Evolutionary conservation across 2,329 filamentous ascomycete genomes (phyloP).

Genomic region (Fusarium sp.): DNA sequence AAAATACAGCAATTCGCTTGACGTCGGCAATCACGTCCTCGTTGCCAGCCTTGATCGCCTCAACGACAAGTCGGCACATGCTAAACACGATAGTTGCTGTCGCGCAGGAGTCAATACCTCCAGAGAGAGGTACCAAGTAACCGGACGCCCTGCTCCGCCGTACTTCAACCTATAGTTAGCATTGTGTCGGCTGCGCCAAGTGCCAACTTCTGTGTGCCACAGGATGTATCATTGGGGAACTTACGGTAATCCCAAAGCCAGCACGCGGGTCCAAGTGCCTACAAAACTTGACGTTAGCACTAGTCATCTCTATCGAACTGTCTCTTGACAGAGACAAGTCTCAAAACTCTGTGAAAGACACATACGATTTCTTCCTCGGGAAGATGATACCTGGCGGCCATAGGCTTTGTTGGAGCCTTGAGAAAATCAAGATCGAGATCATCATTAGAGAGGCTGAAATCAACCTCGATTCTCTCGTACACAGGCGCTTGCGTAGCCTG

Average conservation of each 20-base stretch:
- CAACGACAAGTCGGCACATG: slow-evolving; percentile 64
- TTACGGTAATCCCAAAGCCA: slow-evolving; percentile 33
- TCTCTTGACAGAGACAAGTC: too few relatives aligned
- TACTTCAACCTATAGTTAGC: slow-evolving; percentile 10
- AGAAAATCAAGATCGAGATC: too few relatives aligned
- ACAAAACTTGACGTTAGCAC: too few relatives aligned
- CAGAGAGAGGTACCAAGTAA: slow-evolving; percentile 27
- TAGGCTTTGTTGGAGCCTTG: too few relatives aligned
- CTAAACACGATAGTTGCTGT: slow-evolving; percentile 48
- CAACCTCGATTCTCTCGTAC: slow-evolving; percentile 34
- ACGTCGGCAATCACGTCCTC: slow-evolving; percentile 50
- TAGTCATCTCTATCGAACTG: too few relatives aligned
- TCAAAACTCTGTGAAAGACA: too few relatives aligned
- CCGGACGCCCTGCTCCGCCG: slow-evolving; percentile 23
- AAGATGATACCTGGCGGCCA: too few relatives aligned
- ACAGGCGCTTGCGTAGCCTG: slow-evolving; percentile 59
- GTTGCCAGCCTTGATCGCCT: slow-evolving; percentile 28
- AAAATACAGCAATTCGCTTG: slow-evolving; percentile 38
- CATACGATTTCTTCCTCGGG: slow-evolving; percentile 41
- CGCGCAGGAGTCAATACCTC: slow-evolving; percentile 37
- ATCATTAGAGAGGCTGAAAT: too few relatives aligned
- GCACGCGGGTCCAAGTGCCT: slow-evolving; percentile 27
- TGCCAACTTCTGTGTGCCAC: too few relatives aligned
- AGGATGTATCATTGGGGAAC: too few relatives aligned
- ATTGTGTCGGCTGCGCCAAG: too few relatives aligned